Evolutionary conservation across 2,329 filamentous ascomycete species (phyloP), one percentile per base, ranked within the genome.

Genomic region (Claviceps paspali): DNA sequence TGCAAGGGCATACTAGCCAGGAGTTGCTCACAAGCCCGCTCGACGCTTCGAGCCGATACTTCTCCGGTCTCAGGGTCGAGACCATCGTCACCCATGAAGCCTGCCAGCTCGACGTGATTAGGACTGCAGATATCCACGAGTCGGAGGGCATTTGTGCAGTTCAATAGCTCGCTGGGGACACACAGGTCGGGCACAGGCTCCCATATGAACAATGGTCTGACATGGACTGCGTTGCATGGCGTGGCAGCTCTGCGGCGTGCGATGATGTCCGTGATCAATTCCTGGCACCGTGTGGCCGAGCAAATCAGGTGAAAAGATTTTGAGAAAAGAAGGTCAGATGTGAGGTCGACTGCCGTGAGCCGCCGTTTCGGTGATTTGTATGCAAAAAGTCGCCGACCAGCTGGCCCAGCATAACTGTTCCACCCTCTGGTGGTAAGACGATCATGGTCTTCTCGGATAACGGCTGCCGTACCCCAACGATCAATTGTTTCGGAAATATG

Each of bases 111-210:
- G 18, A 78, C 64, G 53, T 93, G 84, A 52, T 98, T 98, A 1
- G 91, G 91, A 45, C 70, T 76, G 55, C 73, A 75, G 38, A 79
- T 60, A 46, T 79, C 74, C 38, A 79, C 63, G 12, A 76, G 56
- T 0, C 71, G 70, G 10, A 79, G 61, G 9, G 69, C 69, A 45
- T 78, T 77, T 35, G 73, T 78, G 53, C 68, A 74, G 49, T 76
- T 76, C 9, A 78, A 62, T 21, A 79, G 60, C 52, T 79, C 69
- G 29, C 76, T 73, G 0, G 84, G 77, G 0, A 72, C 79, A 55
- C 87, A 95, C 1, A 84, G 68, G 56, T 95, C 85, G 2, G 91
- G 91, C 1, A 95, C 82, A 1, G 91, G 91, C 55, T 98, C 91
- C 88, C 88, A 98, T 36, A 96, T 74, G 54, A 95, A 84, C 6